Conservation (phyloP, 2,329 filamentous ascomycete genomes). For the Tolypocladium tropicale region DNA sequence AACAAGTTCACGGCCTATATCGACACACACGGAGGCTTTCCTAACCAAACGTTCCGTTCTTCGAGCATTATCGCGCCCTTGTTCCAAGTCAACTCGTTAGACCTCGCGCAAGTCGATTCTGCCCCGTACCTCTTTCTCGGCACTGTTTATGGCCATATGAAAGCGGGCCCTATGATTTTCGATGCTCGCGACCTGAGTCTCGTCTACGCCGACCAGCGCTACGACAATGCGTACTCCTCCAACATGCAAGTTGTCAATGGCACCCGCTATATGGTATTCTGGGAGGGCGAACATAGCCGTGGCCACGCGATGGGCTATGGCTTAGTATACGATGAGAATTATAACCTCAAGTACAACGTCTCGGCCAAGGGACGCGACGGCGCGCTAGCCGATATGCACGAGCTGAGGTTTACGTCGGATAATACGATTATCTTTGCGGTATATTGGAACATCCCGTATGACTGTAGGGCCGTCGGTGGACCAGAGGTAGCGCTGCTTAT, state of each 20-base stretch:
- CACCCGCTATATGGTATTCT: neutral
- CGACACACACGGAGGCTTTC: slow-evolving; percentile 10
- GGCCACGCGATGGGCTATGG: neutral
- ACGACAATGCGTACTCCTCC: slow-evolving; percentile 14
- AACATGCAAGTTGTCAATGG: slow-evolving; percentile 13
- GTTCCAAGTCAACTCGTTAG: slow-evolving; percentile 22
- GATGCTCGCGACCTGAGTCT: slow-evolving; percentile 23
- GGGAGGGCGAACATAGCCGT: neutral
- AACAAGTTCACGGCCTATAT: neutral
- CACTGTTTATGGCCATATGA: slow-evolving; percentile 10
- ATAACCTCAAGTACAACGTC: neutral
- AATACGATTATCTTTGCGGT: neutral
- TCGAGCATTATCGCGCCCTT: slow-evolving; percentile 21
- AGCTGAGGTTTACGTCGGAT: neutral
- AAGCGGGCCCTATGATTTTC: slow-evolving; percentile 23
- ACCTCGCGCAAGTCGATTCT: slow-evolving; percentile 14
- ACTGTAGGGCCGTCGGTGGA: slow-evolving; percentile 20
- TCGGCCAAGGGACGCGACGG: neutral
- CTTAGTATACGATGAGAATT: neutral
- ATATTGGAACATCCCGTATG: slow-evolving; percentile 23
- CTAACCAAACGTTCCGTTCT: slow-evolving; percentile 22
- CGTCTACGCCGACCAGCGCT: slow-evolving; percentile 24
- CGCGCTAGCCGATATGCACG: neutral
- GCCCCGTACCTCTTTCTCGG: slow-evolving; percentile 23
- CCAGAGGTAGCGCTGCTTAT: slow-evolving; percentile 17